A percentile compares a stretch with the other conserved stretches of the same genome.
Conservation (phyloP, 192 early-diverging fungal genomes). For the Funneliformis mosseae region DNA sequence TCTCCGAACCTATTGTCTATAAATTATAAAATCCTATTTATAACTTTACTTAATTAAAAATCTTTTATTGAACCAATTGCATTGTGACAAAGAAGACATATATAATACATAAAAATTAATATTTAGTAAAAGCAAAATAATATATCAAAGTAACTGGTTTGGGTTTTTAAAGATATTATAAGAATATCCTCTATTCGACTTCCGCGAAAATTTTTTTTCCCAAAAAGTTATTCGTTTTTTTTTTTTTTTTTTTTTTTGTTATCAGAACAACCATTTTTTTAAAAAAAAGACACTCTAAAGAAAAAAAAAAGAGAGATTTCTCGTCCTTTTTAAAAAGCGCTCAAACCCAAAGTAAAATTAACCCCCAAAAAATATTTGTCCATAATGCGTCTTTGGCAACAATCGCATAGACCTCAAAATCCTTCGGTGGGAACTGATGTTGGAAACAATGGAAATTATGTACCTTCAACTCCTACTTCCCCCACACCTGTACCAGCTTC, state of each 20-base stretch:
- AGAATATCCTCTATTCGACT: background rate
- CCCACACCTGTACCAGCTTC: constrained; percentile 26
- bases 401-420: constrained; percentile 5
- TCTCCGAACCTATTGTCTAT: background rate
- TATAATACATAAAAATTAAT: background rate
- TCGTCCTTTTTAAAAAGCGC: background rate
- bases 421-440: background rate
- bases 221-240: too few species aligned
- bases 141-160: background rate
- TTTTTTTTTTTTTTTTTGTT: background rate
- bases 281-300: background rate
- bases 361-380: background rate
- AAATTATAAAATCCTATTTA: background rate
- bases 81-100: background rate
- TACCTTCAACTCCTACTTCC: constrained; percentile 22
- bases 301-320: background rate
- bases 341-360: background rate
- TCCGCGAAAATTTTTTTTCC: background rate
- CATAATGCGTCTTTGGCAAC: constrained; percentile 13
- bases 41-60: background rate
- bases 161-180: background rate
- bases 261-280: background rate
- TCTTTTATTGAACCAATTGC: background rate
- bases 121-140: background rate
- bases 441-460: background rate